A percentile compares a stretch with the other conserved stretches of the same genome.
phyloP scores from a whole-genome alignment of 225 moss, liverwort and hornwort genomes.

The Ulota crispa region DNA sequence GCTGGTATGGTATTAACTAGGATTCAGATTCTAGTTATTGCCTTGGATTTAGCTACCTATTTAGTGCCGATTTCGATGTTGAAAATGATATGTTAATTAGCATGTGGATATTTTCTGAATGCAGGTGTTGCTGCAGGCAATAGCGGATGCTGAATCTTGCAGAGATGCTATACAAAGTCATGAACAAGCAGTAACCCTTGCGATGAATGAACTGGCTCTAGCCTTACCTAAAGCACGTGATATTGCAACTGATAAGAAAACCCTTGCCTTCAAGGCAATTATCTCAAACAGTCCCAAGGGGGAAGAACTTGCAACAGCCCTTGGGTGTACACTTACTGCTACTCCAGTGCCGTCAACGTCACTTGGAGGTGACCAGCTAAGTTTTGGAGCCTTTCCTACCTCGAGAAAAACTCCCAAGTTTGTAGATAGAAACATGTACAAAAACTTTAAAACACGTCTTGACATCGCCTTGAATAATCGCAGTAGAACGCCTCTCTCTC shows the following conservation, averaged over 20 bases:
- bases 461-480: slow-evolving; percentile 55
- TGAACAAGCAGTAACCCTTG: slow-evolving; percentile 53
- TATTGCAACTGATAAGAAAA: slow-evolving; percentile 31
- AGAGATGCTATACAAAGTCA: slow-evolving; percentile 53
- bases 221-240: slow-evolving; percentile 55
- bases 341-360: slow-evolving; percentile 37
- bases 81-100: not conserved
- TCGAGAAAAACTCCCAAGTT: slow-evolving; percentile 18
- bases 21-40: not conserved
- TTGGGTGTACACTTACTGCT: slow-evolving; percentile 46
- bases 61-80: not conserved
- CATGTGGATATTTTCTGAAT: not conserved
- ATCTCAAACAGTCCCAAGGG: slow-evolving; percentile 15
- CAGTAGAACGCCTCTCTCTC: slow-evolving; percentile 52
- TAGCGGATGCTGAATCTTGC: slow-evolving; percentile 60
- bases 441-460: slow-evolving; percentile 28
- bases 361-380: slow-evolving; percentile 35
- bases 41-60: slow-evolving; percentile 2
- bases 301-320: slow-evolving; percentile 22
- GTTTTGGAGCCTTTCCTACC: slow-evolving; percentile 44
- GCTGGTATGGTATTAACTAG: not conserved
- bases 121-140: slow-evolving; percentile 62
- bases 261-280: not conserved
- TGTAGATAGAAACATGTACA: slow-evolving; percentile 16
- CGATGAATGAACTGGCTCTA: slow-evolving; percentile 67